Base-by-base conservation (phyloP, 164 flowering plant species). In the Kingdonia uniflora region DNA sequence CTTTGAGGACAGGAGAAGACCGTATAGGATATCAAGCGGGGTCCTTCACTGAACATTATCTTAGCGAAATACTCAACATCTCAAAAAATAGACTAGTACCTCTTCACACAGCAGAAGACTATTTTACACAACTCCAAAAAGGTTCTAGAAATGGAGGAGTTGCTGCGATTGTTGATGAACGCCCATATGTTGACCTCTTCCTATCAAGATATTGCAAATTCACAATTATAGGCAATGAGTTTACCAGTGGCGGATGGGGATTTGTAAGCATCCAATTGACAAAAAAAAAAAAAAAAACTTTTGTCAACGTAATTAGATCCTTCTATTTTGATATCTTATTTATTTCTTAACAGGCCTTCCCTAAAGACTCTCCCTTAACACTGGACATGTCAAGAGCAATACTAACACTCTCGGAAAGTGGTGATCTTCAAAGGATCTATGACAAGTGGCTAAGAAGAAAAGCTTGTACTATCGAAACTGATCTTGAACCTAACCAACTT, bases 361-460 rank as follows among this genome's bases (percentile, higher is more conserved):
- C 80, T 1, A 65, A 76, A 48, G 96, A 81, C 66, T 90, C 96
- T 49, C 82, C 87, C 6, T 63, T 90, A 39, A 87, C 86, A 0
- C 56, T 77, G 13, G 96, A 90, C 65, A 58, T 87, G 77, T 85
- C 96, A 19, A 90, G 89, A 15, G 95, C 97, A 44, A 79, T 90
- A 20, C 68, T 90, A 3, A 42, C 68, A 16, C 68, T 90, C 14
- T 80, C 96, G 1, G 97, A 90, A 61, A 77, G 72, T 25, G 96
- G 97, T 0, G 78, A 78, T 13, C 95, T 90, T 23, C 80, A 85
- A 63, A 77, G 69, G 61, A 82, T 90, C 42, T 80, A 73, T 51
- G 76, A 80, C 60, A 74, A 73, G 59, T 90, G 97, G 97, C 71
- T 82, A 17, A 54, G 54, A 8, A 70, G 51, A 25, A 65, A 45